Evolutionary conservation across 768 basidiomycete genomes (phyloP).

Genomic region (Mycena latifolia): DNA sequence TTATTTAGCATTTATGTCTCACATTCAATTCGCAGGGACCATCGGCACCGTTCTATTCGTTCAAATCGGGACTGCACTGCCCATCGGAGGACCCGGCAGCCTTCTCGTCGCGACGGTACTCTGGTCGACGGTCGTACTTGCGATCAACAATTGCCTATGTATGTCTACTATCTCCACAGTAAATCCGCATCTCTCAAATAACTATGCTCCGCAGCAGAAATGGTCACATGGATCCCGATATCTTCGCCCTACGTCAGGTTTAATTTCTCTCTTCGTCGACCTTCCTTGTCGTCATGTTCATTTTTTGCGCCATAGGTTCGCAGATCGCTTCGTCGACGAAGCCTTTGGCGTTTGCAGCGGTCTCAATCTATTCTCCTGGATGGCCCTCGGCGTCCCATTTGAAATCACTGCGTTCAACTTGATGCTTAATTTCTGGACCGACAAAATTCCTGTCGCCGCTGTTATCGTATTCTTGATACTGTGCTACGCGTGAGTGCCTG

Average conservation of each 20-base stretch:
- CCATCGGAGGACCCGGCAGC: conserved; percentile 66
- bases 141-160: conserved; percentile 62
- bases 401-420: conserved; percentile 69
- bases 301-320: conserved; percentile 54
- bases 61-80: conserved; percentile 74
- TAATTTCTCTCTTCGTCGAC: neutral
- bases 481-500: conserved; percentile 44
- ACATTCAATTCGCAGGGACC: conserved; percentile 55
- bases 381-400: conserved; percentile 56
- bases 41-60: conserved; percentile 84
- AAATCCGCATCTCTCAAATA: conserved; percentile 42
- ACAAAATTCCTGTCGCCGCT: conserved; percentile 59
- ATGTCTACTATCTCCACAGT: conserved; percentile 32
- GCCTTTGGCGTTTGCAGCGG: conserved; percentile 68
- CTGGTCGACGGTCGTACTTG: conserved; percentile 63
- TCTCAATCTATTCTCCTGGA: conserved; percentile 68
- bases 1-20: neutral
- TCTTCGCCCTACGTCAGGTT: conserved; percentile 67
- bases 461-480: conserved; percentile 58
- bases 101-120: conserved; percentile 60
- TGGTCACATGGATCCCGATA: conserved; percentile 86
- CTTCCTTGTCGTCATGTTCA: neutral
- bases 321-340: conserved; percentile 67
- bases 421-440: conserved; percentile 65
- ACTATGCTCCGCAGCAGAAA: conserved; percentile 65